Evolutionary conservation across 78 protist genomes (phyloP).

Genomic region (Chrysochromulina parva): DNA sequence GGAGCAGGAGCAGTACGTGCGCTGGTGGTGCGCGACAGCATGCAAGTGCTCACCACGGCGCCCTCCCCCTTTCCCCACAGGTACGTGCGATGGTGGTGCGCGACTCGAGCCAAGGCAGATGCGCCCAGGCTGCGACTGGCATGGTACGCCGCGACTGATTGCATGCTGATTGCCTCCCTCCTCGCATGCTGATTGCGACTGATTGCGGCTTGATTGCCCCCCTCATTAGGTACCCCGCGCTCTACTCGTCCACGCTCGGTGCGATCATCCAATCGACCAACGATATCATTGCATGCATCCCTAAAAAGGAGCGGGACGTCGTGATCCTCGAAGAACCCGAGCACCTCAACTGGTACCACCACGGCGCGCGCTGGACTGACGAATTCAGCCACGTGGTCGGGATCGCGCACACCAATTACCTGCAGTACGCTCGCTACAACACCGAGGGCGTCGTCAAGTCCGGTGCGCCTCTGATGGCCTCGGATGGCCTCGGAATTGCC

Average conservation of each 20-base stretch:
- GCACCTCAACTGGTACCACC: slow-evolving; percentile 16
- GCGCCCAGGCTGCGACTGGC: neutral
- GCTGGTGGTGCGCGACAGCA: neutral
- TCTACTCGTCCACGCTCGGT: neutral
- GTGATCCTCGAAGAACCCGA: slow-evolving; percentile 8
- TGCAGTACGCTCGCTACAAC: neutral
- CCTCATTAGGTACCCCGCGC: neutral
- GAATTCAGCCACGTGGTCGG: neutral
- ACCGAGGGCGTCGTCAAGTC: neutral
- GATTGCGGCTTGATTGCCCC: no score
- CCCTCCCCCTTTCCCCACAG: no score
- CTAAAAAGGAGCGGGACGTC: neutral
- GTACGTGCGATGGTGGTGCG: neutral
- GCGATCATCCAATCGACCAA: neutral
- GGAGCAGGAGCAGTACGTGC: slow-evolving; percentile 5
- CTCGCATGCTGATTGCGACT: no score
- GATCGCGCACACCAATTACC: slow-evolving; percentile 8
- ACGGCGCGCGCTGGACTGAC: neutral
- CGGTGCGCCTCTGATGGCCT: no score
- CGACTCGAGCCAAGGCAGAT: neutral
- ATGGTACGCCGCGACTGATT: neutral
- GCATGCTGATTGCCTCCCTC: no score
- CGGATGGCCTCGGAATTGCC: no score
- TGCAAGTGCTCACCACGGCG: no score
- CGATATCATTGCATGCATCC: neutral